Evolutionary conservation across 129 eudicot genomes (phyloP), one percentile per base, ranked within the genome.

Genomic region (Centaurea solstitialis): DNA sequence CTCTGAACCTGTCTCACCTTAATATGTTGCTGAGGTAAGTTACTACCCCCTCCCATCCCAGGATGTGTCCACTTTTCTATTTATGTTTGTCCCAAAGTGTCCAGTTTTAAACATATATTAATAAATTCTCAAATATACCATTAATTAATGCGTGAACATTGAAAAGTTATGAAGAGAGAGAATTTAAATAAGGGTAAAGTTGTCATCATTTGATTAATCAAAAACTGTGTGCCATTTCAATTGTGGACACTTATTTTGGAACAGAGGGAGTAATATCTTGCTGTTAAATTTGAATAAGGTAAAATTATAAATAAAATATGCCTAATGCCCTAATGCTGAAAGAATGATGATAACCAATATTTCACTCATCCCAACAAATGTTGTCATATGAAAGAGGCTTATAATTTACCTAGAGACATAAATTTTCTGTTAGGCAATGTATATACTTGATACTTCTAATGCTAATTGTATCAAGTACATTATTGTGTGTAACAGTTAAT

Each of bases 371-470:
- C 37, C 2, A 33, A 33, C 37, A 41, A 22, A 9, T 18, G 22
- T 73, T 24, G 37, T 73, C 45, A 73, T 39, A 21, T 43, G 21
- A 73, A 11, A 40, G 61, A 72, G 35, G 35, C 22, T 39, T 40
- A 38, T 39, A 18, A 22, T 41, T 73, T 33, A 73, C 65, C 7
- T 1, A 11, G 23, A 45, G 23, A 72, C 23, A 47, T 24, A 33
- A 73, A 43, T 73, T 11, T 73, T 43, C 11, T 72, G 9, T 72
- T 35, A 38, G 5, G 43, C 7, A 72, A 40, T 40, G 65, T 43
- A 73, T 73, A 40, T 73, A 73, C 38, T 43, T 72, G 43, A 40
- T 73, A 73, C 38, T 43, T 72, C 37, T 73, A 22, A 41, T 38
- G 76, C 9, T 33, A 26, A 26, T 26, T 26, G 37, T 33, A 33